A percentile compares a stretch with the other conserved stretches of the same genome.
These are phyloP conservation scores for Mucor indicus DNA, from an alignment of 371 early-diverging fungal species.

Conservation along the genomic window DNA sequence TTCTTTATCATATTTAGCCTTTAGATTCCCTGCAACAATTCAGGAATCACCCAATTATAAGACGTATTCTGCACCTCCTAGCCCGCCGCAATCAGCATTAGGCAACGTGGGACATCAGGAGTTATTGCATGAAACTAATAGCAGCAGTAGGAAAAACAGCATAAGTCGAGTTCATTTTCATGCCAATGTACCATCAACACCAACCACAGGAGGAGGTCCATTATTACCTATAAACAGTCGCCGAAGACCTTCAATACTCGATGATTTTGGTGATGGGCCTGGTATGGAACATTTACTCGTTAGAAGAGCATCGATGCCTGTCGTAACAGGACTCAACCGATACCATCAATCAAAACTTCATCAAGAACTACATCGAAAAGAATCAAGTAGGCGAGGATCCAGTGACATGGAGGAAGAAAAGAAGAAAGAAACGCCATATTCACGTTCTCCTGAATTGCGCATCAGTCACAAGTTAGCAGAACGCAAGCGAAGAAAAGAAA, in stretches of 20 bases:
- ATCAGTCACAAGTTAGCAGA: conserved; percentile 85
- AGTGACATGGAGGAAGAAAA: conserved; percentile 1
- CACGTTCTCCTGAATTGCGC: conserved; percentile 65
- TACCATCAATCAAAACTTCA: neutral
- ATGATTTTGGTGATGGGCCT: conserved; percentile 18
- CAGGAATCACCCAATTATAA: conserved; percentile 38
- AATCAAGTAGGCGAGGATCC: neutral
- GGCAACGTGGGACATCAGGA: conserved; percentile 9
- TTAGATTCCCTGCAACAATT: conserved; percentile 39
- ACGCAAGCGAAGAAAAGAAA: conserved; percentile 79
- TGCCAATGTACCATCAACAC: too few species aligned
- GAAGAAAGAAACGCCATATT: conserved; percentile 58
- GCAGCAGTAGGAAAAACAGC: conserved; percentile 17
- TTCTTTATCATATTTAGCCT: conserved; percentile 16
- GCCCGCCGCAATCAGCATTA: conserved; percentile 43
- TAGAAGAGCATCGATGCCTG: conserved; percentile 53
- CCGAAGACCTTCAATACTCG: conserved; percentile 31
- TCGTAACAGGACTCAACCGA: conserved; percentile 23
- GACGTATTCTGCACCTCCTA: conserved; percentile 57
- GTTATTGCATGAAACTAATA: conserved; percentile 14
- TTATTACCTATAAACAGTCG: conserved; percentile 29
- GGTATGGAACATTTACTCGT: conserved; percentile 11
- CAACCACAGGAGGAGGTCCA: conserved; percentile 18
- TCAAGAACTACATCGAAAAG: neutral
- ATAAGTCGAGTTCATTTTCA: conserved; percentile 9